A percentile compares a stretch with the other conserved stretches of the same genome.
phyloP scores from a whole-genome alignment of 2,329 filamentous ascomycete species.

The Fusarium sp. region DNA sequence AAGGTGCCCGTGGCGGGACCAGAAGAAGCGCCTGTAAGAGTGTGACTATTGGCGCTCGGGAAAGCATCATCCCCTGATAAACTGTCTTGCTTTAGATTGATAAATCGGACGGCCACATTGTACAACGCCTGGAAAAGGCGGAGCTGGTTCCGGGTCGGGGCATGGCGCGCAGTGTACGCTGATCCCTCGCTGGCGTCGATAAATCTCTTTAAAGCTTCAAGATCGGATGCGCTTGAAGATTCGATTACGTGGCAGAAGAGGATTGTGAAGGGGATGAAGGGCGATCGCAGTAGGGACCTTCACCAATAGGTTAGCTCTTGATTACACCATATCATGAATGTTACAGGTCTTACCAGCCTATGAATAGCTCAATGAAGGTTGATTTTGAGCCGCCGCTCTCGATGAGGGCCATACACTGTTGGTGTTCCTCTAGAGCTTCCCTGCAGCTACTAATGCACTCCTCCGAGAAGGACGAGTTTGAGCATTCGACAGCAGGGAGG shows the following conservation, averaged over 20 bases:
- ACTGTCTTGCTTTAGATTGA: not conserved
- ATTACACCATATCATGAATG: not conserved
- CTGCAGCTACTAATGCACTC: slow-evolving; percentile 38
- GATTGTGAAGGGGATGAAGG: slow-evolving; percentile 41
- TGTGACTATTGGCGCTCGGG: not conserved
- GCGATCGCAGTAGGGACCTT: slow-evolving; percentile 32
- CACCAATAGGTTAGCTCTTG: not conserved
- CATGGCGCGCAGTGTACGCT: not conserved
- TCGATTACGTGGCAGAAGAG: slow-evolving; percentile 46
- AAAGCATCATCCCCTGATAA: not conserved
- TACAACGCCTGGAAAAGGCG: not conserved
- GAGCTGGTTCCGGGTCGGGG: not conserved
- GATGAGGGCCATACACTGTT: slow-evolving; percentile 13
- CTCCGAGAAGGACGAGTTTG: slow-evolving; percentile 29
- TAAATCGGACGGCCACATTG: not conserved
- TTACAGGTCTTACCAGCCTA: slow-evolving; percentile 3
- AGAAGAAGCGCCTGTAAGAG: not conserved
- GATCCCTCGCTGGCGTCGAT: not conserved
- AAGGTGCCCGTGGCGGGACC: not conserved
- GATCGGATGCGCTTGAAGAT: slow-evolving; percentile 53
- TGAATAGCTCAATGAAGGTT: slow-evolving; percentile 7
- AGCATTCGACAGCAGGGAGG: slow-evolving; percentile 24
- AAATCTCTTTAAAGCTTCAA: slow-evolving; percentile 32
- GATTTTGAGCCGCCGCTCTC: not conserved
- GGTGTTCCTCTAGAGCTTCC: slow-evolving; percentile 24